A percentile compares a stretch with the other conserved stretches of the same genome.
These are phyloP conservation scores for Carex cristatella DNA, from an alignment of 176 grass and related monocot genomes.

Conservation along the genomic window DNA sequence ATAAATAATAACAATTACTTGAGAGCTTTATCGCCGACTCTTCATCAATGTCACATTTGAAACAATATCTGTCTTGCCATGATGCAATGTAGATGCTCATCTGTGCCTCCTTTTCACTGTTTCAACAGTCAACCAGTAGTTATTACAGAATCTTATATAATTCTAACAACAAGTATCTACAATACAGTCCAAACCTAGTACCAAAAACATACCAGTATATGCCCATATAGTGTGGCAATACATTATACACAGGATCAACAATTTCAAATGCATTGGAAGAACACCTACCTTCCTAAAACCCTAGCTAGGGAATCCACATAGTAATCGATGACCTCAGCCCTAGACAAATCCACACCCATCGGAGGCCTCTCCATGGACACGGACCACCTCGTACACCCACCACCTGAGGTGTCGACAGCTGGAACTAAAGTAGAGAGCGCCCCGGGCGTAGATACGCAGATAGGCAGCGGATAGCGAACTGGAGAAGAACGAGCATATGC, in stretches of 20 bases:
- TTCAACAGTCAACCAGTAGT: conserved; percentile 2
- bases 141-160: not conserved
- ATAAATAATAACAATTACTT: conserved; percentile 36
- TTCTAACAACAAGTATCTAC: not conserved
- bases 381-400: conserved; percentile 33
- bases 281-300: conserved; percentile 53
- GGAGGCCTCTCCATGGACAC: conserved; percentile 51
- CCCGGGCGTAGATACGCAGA: not conserved
- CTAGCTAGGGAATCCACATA: conserved; percentile 52
- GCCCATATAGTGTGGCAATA: not conserved
- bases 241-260: too few relatives aligned
- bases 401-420: not conserved
- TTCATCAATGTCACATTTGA: conserved; percentile 67
- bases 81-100: conserved; percentile 74
- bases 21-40: conserved; percentile 47
- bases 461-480: not conserved
- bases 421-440: conserved; percentile 7
- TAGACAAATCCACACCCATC: conserved; percentile 20
- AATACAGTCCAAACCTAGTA: not conserved
- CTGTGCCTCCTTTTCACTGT: conserved; percentile 62
- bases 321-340: conserved; percentile 56
- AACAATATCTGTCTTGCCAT: conserved; percentile 51
- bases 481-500: conserved; percentile 3
- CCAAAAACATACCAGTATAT: not conserved
- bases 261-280: not conserved